phyloP scores from a whole-genome alignment of 257 asterid genomes.

The Solanum microdontum region DNA sequence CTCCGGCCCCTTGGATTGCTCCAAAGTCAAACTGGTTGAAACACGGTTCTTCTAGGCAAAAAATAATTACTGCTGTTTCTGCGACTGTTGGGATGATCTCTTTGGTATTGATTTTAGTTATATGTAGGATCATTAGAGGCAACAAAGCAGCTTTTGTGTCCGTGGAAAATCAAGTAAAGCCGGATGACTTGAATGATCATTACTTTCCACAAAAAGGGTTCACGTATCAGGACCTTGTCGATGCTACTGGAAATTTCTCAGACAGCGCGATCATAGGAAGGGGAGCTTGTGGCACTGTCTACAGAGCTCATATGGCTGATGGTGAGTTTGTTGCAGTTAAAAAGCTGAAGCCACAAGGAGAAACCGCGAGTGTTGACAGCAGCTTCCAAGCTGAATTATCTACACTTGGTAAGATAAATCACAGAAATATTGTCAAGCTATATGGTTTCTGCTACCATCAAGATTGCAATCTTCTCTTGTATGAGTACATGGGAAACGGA shows the following conservation, averaged over 20 bases:
- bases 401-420: constrained; percentile 72
- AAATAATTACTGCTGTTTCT: constrained; percentile 47
- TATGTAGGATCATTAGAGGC: constrained; percentile 45
- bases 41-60: constrained; percentile 32
- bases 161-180: constrained; percentile 26
- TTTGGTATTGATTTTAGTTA: constrained; percentile 32
- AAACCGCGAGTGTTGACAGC: constrained; percentile 46
- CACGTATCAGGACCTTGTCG: constrained; percentile 60
- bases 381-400: constrained; percentile 86
- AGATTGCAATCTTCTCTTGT: constrained; percentile 59
- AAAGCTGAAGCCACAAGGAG: constrained; percentile 47
- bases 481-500: constrained; percentile 74
- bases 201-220: constrained; percentile 65
- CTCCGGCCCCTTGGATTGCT: constrained; percentile 12
- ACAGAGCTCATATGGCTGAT: constrained; percentile 53
- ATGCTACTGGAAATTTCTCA: constrained; percentile 63
- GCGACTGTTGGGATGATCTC: constrained; percentile 42
- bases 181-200: constrained; percentile 39
- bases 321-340: constrained; percentile 75
- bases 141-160: constrained; percentile 24
- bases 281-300: constrained; percentile 87
- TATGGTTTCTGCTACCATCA: constrained; percentile 71
- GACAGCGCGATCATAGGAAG: constrained; percentile 49
- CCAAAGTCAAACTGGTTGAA: constrained; percentile 31
- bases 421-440: constrained; percentile 66